phyloP scores from a whole-genome alignment of 2,329 filamentous ascomycete species.

The Paecilomyces variotii region DNA sequence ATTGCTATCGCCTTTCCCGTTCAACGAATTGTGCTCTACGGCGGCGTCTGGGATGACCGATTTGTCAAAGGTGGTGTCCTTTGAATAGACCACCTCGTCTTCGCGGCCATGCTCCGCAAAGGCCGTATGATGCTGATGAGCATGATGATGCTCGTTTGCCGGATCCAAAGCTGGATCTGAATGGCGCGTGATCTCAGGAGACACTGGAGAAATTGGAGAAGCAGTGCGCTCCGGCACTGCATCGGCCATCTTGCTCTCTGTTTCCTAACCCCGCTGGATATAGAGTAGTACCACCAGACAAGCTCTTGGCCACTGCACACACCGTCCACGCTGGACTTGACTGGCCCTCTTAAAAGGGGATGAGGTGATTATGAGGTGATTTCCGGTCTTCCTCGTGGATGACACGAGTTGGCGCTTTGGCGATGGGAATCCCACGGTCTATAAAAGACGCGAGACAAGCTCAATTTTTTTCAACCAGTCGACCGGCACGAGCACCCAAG shows the following conservation, averaged over 20 bases:
- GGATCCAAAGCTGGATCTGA: constrained; percentile 30
- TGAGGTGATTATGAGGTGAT: background rate
- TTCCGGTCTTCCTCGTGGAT: background rate
- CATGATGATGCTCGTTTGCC: constrained; percentile 31
- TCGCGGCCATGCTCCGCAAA: constrained; percentile 27
- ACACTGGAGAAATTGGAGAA: background rate
- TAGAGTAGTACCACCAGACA: background rate
- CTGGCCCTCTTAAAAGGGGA: background rate
- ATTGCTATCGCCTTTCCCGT: constrained; percentile 16
- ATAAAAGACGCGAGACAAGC: background rate
- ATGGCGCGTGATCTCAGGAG: background rate
- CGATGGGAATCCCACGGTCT: background rate
- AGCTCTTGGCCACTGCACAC: background rate
- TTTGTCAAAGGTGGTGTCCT: constrained; percentile 34
- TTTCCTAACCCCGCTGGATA: background rate
- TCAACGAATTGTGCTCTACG: constrained; percentile 28
- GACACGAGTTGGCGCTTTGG: background rate
- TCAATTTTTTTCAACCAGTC: background rate
- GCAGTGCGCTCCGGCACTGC: background rate
- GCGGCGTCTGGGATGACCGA: constrained; percentile 25
- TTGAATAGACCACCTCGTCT: constrained; percentile 44
- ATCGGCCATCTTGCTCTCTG: constrained; percentile 3
- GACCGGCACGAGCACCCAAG: background rate
- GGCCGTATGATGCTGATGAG: constrained; percentile 30
- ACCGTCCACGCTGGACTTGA: background rate